phyloP scores from a whole-genome alignment of 2,329 filamentous ascomycete species.

The Colletotrichum zoysiae region DNA sequence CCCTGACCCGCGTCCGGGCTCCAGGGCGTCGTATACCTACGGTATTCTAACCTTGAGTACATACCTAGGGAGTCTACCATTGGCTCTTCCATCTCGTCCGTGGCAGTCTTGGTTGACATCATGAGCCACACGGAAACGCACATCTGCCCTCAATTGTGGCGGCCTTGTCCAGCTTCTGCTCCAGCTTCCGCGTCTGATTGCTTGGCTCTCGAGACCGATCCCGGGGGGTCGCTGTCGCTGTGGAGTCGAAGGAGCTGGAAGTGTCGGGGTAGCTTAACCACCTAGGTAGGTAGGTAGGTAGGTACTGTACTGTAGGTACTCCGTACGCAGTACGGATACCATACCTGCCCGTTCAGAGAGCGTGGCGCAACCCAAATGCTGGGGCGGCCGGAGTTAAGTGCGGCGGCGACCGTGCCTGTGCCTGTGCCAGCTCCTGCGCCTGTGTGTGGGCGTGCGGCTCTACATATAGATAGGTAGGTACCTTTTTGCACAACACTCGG shows the following conservation, averaged over 20 bases:
- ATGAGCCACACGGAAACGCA: constrained; percentile 1
- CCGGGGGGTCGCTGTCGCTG: neutral
- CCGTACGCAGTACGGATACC: neutral
- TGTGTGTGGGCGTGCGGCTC: constrained; percentile 11
- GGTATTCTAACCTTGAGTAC: neutral
- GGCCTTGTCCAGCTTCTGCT: neutral
- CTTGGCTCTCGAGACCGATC: neutral
- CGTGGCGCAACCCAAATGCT: constrained; percentile 34
- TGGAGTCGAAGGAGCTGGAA: constrained; percentile 23
- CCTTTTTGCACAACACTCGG: neutral
- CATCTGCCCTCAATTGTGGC: neutral
- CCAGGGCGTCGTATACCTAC: neutral
- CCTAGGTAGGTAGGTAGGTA: too few species aligned
- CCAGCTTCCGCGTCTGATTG: neutral
- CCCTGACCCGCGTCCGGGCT: constrained; percentile 1
- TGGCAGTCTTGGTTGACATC: constrained; percentile 12
- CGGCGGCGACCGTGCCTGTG: constrained; percentile 1
- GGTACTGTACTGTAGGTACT: too few species aligned
- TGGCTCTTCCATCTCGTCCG: constrained; percentile 8
- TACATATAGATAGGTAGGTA: neutral
- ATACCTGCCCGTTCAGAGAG: neutral
- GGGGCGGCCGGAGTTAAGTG: constrained; percentile 8
- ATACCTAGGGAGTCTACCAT: neutral
- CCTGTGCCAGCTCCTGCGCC: neutral
- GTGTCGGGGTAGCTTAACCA: constrained; percentile 15